phyloP scores from a whole-genome alignment of 352 stramenopile species.

The Vaucheria bursata region DNA sequence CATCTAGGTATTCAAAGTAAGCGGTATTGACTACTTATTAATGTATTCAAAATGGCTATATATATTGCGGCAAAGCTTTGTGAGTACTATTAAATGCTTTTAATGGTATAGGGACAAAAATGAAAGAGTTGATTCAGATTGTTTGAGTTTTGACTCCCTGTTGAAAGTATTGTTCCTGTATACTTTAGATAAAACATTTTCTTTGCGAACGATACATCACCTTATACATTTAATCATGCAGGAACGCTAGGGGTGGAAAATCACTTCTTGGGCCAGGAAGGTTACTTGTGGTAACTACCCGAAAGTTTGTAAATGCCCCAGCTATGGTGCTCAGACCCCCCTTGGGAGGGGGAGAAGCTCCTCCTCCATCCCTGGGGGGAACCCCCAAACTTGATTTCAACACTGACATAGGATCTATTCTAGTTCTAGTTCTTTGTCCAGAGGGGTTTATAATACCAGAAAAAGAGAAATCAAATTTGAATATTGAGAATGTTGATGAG shows the following conservation, averaged over 20 bases:
- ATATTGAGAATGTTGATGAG: not conserved
- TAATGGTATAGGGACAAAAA: too few relatives aligned
- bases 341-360: not conserved
- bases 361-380: not conserved
- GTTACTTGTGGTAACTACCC: constrained; percentile 29
- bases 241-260: not conserved
- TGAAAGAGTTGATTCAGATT: too few relatives aligned
- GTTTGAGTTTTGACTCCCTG: too few relatives aligned
- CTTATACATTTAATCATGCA: too few relatives aligned
- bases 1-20: too few relatives aligned
- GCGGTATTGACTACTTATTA: too few relatives aligned
- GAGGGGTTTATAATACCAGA: constrained; percentile 38
- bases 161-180: too few relatives aligned
- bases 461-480: constrained; percentile 11
- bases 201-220: too few relatives aligned
- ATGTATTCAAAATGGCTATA: too few relatives aligned
- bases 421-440: constrained; percentile 29
- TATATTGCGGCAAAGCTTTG: too few relatives aligned
- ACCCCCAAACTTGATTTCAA: not conserved
- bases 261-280: constrained; percentile 14
- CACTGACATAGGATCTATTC: constrained; percentile 12
- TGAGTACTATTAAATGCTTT: too few relatives aligned
- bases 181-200: too few relatives aligned
- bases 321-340: constrained; percentile 25
- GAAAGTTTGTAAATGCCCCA: constrained; percentile 36